Evolutionary conservation across 306 rosid genomes (phyloP).

Genomic region (Gillenia trifoliata): DNA sequence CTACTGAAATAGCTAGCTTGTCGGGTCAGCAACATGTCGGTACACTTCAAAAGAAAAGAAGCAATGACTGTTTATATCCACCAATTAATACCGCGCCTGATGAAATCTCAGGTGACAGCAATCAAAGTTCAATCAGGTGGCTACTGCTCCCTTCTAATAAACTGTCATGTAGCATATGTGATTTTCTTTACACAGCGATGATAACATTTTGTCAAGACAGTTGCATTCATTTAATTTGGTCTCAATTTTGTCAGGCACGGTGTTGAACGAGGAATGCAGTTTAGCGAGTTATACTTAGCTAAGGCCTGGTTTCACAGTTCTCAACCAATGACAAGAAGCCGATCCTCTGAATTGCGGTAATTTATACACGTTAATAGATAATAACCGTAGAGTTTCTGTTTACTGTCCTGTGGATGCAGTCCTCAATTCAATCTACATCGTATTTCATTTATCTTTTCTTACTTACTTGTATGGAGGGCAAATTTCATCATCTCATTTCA

Average conservation of each 20-base stretch:
- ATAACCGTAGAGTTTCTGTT: neutral
- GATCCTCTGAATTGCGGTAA: constrained; percentile 93
- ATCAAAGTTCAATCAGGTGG: constrained; percentile 61
- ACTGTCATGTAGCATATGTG: neutral
- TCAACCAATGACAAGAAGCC: constrained; percentile 92
- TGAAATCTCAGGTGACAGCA: constrained; percentile 45
- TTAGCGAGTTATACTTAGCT: constrained; percentile 68
- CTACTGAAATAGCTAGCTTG: constrained; percentile 61
- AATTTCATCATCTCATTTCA: neutral
- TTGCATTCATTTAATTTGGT: constrained; percentile 17
- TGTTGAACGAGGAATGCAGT: constrained; percentile 61
- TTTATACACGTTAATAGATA: constrained; percentile 15
- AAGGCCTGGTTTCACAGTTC: constrained; percentile 98
- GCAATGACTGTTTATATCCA: constrained; percentile 46
- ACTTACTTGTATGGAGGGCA: neutral
- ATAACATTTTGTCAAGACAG: neutral
- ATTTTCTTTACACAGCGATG: neutral
- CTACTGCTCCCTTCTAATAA: constrained; percentile 16
- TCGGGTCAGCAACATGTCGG: constrained; percentile 57
- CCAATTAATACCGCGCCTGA: constrained; percentile 44
- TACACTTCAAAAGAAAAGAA: constrained; percentile 56
- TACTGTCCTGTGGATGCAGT: neutral
- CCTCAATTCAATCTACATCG: neutral
- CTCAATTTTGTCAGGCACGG: constrained; percentile 54
- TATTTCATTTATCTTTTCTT: neutral